Base-by-base conservation (phyloP, 805 yeast genomes). In the Tetrapisispora phaffii region DNA sequence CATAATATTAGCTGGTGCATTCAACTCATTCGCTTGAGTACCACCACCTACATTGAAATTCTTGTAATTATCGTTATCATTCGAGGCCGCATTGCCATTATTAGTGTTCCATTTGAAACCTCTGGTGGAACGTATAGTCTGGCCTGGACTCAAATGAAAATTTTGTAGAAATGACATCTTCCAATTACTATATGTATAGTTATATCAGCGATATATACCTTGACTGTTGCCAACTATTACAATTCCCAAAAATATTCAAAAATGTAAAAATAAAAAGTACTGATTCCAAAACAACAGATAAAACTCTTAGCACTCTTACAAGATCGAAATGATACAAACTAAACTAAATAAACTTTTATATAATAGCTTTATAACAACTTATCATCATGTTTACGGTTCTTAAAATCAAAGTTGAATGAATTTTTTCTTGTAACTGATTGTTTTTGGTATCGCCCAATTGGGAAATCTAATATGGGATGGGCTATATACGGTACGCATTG, bases 71-170 rank as follows among this genome's bases (percentile, higher is more conserved):
- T 16, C 22, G 26, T 32, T 26, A 19, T 21, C 41, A 23, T 16
- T 40, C 4, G 22, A 32, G 13, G 45, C 33, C 20, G 21, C 28
- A 17, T 43, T 39, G 29, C 19, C 24, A 19, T 50, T 49, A 8
- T 49, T 43, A 4, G 55, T 56, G 24, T 64, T 61, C 63, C 70
- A 67, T 50, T 65, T 70, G 56, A 71, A 72, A 2, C 74, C 76
- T 48, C 74, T 62, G 2, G 74, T 68, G 15, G 75, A 67, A 40
- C 69, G 65, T 45, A 72, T 70, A 1, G 75, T 71, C 48, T 71
- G 75, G 5, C 73, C 73, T 40, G 71, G 71, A 52, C 69, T 69
- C 46, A 70, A 49, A 47, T 70, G 73, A 45, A 43, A 43, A 13
- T 42, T 42, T 23, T 40, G 36, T 21, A 37, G 22, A 34, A 31